Evolutionary conservation across 2,329 filamentous ascomycete species (phyloP), one percentile per base, ranked within the genome.

Genomic region (Huntiella abstrusa): DNA sequence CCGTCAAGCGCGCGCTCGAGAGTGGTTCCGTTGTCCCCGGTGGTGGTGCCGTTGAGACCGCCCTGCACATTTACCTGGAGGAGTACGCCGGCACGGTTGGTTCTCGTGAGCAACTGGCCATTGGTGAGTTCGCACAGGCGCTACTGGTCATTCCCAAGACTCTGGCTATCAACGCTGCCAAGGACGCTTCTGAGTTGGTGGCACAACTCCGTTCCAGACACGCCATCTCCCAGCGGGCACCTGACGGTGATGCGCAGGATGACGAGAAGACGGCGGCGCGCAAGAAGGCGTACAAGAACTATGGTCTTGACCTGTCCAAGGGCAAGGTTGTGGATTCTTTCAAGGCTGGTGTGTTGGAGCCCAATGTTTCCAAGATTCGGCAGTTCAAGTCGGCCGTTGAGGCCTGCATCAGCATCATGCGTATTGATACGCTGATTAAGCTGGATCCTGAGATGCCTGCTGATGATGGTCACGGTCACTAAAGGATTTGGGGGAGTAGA

Each of bases 271-370:
- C 77, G 45, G 71, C 91, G 49, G 85, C 86, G 42, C 85, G 84
- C 64, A 91, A 88, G 67, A 95, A 94, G 77, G 83, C 83, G 56
- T 98, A 96, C 71, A 91, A 88, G 68, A 98, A 98, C 71, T 98
- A 98, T 63, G 91, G 91, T 43, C 70, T 98, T 49, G 92, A 98
- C 62, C 69, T 98, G 56, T 70, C 70, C 48, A 86, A 83, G 61
- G 91, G 91, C 55, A 88, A 85, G 61, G 84, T 96, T 49, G 80
- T 87, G 47, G 91, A 98, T 62, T 79, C 85, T 67, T 69, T 98
- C 57, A 96, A 96, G 73, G 79, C 84, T 10, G 91, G 91, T 59
- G 87, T 98, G 51, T 64, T 98, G 58, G 91, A 98, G 69, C 91
- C 91, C 32, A 93, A 83, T 64, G 86, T 98, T 70, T 95, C 88